Percentiles rank a stretch among this genome's conserved stretches.
These are phyloP conservation scores for Penicillium angulare DNA, from an alignment of 495 filamentous ascomycete species.

Conservation along the genomic window DNA sequence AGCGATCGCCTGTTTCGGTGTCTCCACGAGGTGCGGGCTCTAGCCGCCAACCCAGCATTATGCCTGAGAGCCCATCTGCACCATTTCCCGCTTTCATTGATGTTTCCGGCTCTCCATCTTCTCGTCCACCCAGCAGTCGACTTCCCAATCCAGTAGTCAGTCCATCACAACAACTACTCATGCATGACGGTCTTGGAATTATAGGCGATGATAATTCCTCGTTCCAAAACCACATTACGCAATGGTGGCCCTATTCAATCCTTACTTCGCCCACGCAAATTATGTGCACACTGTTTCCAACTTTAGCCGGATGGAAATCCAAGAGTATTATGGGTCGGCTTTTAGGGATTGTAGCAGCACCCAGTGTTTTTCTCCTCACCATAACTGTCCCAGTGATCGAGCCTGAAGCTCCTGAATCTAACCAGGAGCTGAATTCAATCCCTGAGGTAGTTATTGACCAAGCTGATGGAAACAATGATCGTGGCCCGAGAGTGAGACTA, in stretches of 20 bases:
- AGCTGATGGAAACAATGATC: slow-evolving; percentile 21
- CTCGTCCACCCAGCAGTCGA: slow-evolving; percentile 53
- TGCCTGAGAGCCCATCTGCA: slow-evolving; percentile 32
- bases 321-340: slow-evolving; percentile 76
- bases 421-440: slow-evolving; percentile 27
- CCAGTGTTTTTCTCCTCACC: slow-evolving; percentile 86
- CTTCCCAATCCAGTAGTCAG: slow-evolving; percentile 47
- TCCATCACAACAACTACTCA: slow-evolving; percentile 45
- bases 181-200: slow-evolving; percentile 29
- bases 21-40: slow-evolving; percentile 32
- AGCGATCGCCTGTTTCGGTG: slow-evolving; percentile 28
- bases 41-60: slow-evolving; percentile 6
- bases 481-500: slow-evolving; percentile 33
- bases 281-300: slow-evolving; percentile 79
- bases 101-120: slow-evolving; percentile 37
- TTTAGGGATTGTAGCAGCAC: slow-evolving; percentile 75
- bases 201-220: slow-evolving; percentile 12
- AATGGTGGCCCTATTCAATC: slow-evolving; percentile 75
- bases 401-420: slow-evolving; percentile 50
- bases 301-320: slow-evolving; percentile 71
- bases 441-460: slow-evolving; percentile 40
- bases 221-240: slow-evolving; percentile 22
- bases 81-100: slow-evolving; percentile 55
- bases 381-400: slow-evolving; percentile 94
- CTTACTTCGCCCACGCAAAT: slow-evolving; percentile 70